A percentile compares a stretch with the other conserved stretches of the same genome.
These are phyloP conservation scores for Graphium sp. DNA, from an alignment of 2,329 filamentous ascomycete species.

Conservation along the genomic window DNA sequence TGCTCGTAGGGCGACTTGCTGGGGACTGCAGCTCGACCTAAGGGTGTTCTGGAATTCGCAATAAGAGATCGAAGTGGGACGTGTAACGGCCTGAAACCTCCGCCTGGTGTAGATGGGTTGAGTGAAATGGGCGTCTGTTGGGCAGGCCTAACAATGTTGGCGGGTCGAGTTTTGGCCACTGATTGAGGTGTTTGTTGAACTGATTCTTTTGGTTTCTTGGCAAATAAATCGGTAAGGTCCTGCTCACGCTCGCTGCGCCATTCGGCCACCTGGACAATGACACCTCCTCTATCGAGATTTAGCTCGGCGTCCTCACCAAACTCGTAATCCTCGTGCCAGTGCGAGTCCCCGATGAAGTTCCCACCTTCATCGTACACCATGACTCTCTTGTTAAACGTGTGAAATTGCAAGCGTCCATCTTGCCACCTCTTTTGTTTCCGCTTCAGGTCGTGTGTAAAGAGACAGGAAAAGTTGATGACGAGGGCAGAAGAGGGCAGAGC, in stretches of 20 bases:
- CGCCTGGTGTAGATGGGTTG: neutral
- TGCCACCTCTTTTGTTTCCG: slow-evolving; percentile 89
- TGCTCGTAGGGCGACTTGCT: slow-evolving; percentile 4
- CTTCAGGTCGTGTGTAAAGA: slow-evolving; percentile 72
- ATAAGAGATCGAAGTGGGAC: slow-evolving; percentile 33
- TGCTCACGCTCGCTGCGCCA: slow-evolving; percentile 56
- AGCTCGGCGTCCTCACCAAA: slow-evolving; percentile 72
- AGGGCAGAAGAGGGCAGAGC: slow-evolving; percentile 44
- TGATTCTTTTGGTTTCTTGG: slow-evolving; percentile 36
- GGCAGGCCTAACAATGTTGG: neutral
- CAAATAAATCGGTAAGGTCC: slow-evolving; percentile 59
- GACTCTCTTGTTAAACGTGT: slow-evolving; percentile 77
- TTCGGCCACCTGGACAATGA: slow-evolving; percentile 69
- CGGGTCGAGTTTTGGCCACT: slow-evolving; percentile 4
- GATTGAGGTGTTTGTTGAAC: slow-evolving; percentile 7
- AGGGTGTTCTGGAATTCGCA: slow-evolving; percentile 32
- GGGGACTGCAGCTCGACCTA: slow-evolving; percentile 3
- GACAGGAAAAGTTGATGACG: slow-evolving; percentile 68
- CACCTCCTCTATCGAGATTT: slow-evolving; percentile 55
- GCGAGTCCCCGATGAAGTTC: slow-evolving; percentile 69
- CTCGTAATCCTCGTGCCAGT: slow-evolving; percentile 56
- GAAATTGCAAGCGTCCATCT: slow-evolving; percentile 74
- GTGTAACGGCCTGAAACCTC: slow-evolving; percentile 20
- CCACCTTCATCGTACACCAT: slow-evolving; percentile 79
- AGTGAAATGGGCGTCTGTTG: neutral